phyloP scores from a whole-genome alignment of 2,329 filamentous ascomycete genomes.

The Pestalotiopsis sp. region DNA sequence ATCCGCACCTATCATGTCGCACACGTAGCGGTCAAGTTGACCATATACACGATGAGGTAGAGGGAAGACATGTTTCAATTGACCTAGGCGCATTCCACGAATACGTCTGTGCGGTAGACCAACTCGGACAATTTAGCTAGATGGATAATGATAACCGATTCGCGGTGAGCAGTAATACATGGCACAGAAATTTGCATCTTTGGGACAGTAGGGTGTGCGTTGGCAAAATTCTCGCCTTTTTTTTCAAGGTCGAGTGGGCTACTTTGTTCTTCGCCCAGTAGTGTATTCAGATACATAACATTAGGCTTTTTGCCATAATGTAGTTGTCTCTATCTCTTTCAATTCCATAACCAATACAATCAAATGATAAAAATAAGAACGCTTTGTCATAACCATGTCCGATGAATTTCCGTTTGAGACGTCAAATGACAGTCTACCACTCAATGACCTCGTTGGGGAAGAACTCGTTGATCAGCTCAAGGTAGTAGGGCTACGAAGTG shows the following conservation, averaged over 20 bases:
- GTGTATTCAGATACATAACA: not conserved
- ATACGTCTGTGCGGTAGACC: too few species aligned
- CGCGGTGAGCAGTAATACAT: too few species aligned
- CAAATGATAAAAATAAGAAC: not conserved
- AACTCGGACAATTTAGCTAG: too few species aligned
- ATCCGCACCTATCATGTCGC: not conserved
- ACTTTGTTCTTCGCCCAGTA: not conserved
- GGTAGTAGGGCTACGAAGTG: conserved; percentile 65
- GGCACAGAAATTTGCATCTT: too few species aligned
- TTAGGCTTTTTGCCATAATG: not conserved
- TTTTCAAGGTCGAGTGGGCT: not conserved
- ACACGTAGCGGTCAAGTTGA: not conserved
- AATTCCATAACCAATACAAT: not conserved
- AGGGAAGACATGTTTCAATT: not conserved
- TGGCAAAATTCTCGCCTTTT: too few species aligned
- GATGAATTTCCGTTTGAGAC: not conserved
- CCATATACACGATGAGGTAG: not conserved
- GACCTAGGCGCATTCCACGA: too few species aligned
- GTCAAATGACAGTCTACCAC: conserved; percentile 52
- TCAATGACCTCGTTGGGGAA: conserved; percentile 69
- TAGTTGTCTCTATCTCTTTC: not conserved
- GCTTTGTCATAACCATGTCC: conserved; percentile 1
- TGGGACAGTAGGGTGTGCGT: too few species aligned
- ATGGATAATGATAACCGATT: too few species aligned
- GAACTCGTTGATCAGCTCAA: conserved; percentile 75